These are phyloP conservation scores for Trypethelium eluteriae DNA, from an alignment of 495 filamentous ascomycete genomes.

Conservation along the genomic window DNA sequence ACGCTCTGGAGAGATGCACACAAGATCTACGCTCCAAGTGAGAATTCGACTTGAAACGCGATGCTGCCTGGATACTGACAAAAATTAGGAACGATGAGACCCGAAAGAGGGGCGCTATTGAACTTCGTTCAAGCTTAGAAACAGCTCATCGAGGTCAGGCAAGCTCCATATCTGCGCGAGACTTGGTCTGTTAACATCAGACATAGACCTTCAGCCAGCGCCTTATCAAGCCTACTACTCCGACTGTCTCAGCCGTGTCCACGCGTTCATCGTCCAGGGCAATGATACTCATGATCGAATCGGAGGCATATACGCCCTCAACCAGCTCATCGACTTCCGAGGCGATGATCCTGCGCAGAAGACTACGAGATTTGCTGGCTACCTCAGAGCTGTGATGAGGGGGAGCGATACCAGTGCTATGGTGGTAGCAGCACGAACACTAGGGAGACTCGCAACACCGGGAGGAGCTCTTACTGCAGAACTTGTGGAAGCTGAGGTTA, in stretches of 20 bases:
- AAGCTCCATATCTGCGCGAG: neutral
- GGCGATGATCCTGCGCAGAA: conserved; percentile 91
- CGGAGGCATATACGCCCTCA: conserved; percentile 85
- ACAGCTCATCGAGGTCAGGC: conserved; percentile 29
- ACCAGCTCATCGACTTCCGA: conserved; percentile 88
- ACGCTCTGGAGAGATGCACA: conserved; percentile 5
- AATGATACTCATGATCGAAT: conserved; percentile 79
- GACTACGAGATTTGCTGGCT: conserved; percentile 84
- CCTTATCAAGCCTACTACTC: conserved; percentile 75
- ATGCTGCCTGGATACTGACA: neutral
- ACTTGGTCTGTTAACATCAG: conserved; percentile 16
- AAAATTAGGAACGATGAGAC: conserved; percentile 28
- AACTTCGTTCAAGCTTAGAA: conserved; percentile 27
- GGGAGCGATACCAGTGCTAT: conserved; percentile 84
- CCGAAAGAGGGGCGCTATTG: conserved; percentile 25
- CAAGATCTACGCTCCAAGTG: conserved; percentile 1
- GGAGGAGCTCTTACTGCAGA: conserved; percentile 93
- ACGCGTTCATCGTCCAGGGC: conserved; percentile 64
- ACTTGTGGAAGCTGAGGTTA: conserved; percentile 92
- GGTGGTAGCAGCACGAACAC: conserved; percentile 73
- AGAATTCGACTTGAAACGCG: neutral
- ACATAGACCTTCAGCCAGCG: conserved; percentile 63
- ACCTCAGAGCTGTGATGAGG: conserved; percentile 76
- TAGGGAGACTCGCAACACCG: conserved; percentile 82
- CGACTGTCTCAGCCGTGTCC: conserved; percentile 66